phyloP scores from a whole-genome alignment of 306 rosid genomes.

The Hippophae tibetana region DNA sequence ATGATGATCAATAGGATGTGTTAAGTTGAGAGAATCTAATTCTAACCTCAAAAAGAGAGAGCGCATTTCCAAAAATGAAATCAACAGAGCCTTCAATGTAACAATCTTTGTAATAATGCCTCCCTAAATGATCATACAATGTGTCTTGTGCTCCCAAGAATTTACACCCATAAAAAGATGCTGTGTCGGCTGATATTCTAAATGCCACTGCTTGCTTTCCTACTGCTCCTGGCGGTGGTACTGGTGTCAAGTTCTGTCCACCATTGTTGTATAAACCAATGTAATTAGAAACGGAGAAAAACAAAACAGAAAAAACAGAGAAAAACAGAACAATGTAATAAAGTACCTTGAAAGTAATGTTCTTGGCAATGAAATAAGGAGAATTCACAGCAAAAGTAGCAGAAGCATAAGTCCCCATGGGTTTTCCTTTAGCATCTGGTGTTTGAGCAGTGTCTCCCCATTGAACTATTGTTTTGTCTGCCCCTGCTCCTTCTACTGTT shows the following conservation, averaged over 20 bases:
- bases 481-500: conserved; percentile 86
- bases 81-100: conserved; percentile 98
- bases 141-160: conserved; percentile 96
- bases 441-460: conserved; percentile 99
- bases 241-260: conserved; percentile 68
- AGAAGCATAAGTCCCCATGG: conserved; percentile 72
- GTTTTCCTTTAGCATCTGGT: conserved; percentile 55
- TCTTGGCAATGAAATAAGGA: conserved; percentile 85
- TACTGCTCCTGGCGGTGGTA: conserved; percentile 71
- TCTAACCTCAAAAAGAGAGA: conserved; percentile 72
- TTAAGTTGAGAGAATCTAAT: neutral
- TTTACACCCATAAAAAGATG: conserved; percentile 60
- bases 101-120: conserved; percentile 92
- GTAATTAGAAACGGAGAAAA: neutral
- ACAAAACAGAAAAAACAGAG: neutral
- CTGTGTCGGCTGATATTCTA: conserved; percentile 88
- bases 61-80: conserved; percentile 91
- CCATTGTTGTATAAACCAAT: neutral
- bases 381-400: conserved; percentile 92
- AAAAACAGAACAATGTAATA: neutral
- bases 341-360: conserved; percentile 78
- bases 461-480: conserved; percentile 79
- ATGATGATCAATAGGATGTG: neutral
- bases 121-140: conserved; percentile 75
- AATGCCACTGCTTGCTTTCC: conserved; percentile 93